Conservation (phyloP, 805 yeast species). For the Cyberlindnera samutprakarnensis region DNA sequence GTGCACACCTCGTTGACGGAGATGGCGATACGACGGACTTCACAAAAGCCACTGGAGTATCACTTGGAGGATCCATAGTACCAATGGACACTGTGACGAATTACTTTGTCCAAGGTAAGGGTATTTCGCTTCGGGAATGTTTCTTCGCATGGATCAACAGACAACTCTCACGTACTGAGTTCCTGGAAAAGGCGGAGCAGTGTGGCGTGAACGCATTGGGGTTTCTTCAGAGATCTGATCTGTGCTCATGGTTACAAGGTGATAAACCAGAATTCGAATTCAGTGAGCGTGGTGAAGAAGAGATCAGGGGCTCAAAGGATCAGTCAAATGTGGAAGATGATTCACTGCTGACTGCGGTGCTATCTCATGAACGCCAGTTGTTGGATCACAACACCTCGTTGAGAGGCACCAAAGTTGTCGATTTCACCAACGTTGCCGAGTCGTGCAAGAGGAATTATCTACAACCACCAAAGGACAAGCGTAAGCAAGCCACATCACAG, state of each 20-base stretch:
- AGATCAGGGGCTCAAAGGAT: constrained; percentile 13
- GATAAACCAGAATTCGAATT: constrained; percentile 52
- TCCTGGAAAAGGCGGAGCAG: constrained; percentile 64
- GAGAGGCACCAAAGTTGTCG: constrained; percentile 59
- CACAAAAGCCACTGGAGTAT: constrained; percentile 25
- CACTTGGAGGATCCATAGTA: constrained; percentile 20
- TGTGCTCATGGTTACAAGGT: constrained; percentile 76
- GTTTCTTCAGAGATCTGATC: constrained; percentile 79
- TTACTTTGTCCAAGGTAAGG: constrained; percentile 43
- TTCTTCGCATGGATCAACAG: constrained; percentile 73
- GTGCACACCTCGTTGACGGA: constrained; percentile 17
- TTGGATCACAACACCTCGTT: constrained; percentile 53
- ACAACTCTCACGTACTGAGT: constrained; percentile 73
- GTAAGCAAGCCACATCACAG: constrained; percentile 10
- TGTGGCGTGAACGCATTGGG: constrained; percentile 61
- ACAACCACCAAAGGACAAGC: constrained; percentile 6
- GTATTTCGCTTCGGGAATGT: constrained; percentile 50
- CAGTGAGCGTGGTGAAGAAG: constrained; percentile 4
- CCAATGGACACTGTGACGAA: constrained; percentile 43
- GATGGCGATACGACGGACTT: constrained; percentile 28
- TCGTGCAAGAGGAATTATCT: constrained; percentile 12
- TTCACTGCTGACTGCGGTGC: constrained; percentile 23
- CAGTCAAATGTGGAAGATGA: constrained; percentile 22
- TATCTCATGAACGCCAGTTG: constrained; percentile 38
- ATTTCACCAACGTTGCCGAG: constrained; percentile 59